A percentile compares a stretch with the other conserved stretches of the same genome.
Conservation (phyloP, 2,329 filamentous ascomycete genomes). For the Chaetomiaceae sp. region DNA sequence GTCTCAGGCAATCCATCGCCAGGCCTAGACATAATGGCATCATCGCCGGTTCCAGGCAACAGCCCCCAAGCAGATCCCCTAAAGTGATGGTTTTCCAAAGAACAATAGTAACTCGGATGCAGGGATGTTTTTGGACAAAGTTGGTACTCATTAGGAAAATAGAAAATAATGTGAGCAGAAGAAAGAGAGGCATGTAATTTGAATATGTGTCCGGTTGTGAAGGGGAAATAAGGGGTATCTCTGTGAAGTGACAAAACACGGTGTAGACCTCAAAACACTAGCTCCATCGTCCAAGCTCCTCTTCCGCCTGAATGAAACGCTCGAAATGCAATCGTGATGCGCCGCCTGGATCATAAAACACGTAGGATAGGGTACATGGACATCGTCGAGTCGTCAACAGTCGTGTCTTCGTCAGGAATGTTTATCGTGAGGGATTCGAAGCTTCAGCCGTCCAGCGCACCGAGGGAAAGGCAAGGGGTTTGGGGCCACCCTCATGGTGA, state of each 20-base stretch:
- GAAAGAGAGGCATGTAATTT: not conserved
- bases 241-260: constrained; percentile 27
- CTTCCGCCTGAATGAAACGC: not conserved
- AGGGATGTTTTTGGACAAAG: too few species aligned
- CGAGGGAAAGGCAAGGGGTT: not conserved
- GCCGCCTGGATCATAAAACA: constrained; percentile 1
- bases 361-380: not conserved
- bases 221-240: constrained; percentile 37
- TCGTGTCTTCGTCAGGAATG: constrained; percentile 9
- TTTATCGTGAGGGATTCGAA: not conserved
- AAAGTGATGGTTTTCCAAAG: too few species aligned
- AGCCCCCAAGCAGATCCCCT: too few species aligned
- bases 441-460: not conserved
- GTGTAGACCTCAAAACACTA: constrained; percentile 3
- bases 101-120: too few species aligned
- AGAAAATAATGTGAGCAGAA: not conserved
- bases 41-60: not conserved
- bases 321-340: not conserved
- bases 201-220: constrained; percentile 1
- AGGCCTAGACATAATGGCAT: not conserved
- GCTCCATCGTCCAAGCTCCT: not conserved
- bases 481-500: constrained; percentile 27
- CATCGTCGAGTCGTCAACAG: constrained; percentile 7
- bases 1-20: not conserved
- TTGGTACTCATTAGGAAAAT: not conserved